Evolutionary conservation across 371 early-diverging fungal species (phyloP), one percentile per base, ranked within the genome.

Genomic region (Mortierella sp.): DNA sequence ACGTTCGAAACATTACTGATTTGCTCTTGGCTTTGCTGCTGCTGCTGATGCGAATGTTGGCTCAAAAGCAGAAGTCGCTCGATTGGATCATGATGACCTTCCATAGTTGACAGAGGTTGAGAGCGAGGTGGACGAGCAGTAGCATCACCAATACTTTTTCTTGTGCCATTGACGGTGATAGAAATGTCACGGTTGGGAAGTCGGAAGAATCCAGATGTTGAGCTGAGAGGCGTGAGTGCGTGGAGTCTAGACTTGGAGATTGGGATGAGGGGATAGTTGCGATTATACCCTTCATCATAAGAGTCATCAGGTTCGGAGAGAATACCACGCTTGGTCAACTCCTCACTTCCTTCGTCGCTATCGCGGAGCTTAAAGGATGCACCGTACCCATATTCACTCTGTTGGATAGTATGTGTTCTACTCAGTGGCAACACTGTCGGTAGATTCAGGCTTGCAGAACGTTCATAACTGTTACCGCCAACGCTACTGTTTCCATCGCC

Each of bases 341-440:
- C 26, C 2, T 45, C 63, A 10, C 51, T 43, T 13, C 58, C 61
- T n/a, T 65, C 60, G 19, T 64, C 37, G 35, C 49, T 45, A 23
- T 63, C 65, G 2, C 23, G 22, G n/a, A 68, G 4, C 13, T 43
- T 47, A 49, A 71, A 58, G 2, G 65, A 53, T 0, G 61, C 43
- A 9, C 59, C 54, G 23, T 65, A 61, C 1, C 56, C 72, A 28
- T 68, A 54, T 10, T 63, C 65, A 26, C 43, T 61, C 42, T 57
- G 61, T 19, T 69, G 73, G 10, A 78, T 69, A 3, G 78, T 72
- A 0, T 66, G 73, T 15, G 78, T 73, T n/a, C 70, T 69, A 35
- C 63, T 69, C 32, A 78, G 40, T 8, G 73, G 73, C 8, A 78
- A 61, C 73, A 69, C 61, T 35, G 22, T 0, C 0, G 66, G 63